Evolutionary conservation across 2,329 filamentous ascomycete genomes (phyloP), one percentile per base, ranked within the genome.

Genomic region (Spiromastix sp.): DNA sequence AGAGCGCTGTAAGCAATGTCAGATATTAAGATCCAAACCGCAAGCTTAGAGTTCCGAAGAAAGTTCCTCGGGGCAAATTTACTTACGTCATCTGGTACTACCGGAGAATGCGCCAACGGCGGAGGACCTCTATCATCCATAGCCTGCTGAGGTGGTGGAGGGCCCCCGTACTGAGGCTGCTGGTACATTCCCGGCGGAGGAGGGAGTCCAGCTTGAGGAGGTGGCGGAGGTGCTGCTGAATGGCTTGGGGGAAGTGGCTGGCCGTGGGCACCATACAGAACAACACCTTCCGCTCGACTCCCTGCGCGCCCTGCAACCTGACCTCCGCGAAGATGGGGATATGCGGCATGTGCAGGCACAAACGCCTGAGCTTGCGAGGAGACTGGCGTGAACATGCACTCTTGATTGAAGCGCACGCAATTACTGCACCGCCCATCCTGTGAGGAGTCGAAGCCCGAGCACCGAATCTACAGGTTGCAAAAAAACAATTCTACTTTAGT

Each of bases 301-400:
- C 55, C 55, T 34, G 49, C 47, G 27, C 57, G 56, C 20, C 45
- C 50, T 25, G 46, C 53, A 22, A 40, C 48, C 39, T 52, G 53
- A 20, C 42, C 37, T 43, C 66, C 66, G 37, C 68, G 63, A 50
- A 72, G 53, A 48, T 69, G 62, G 11, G 71, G 70, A 43, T 72
- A 81, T 39, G 78, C 74, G 5, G 79, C 77, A 52, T 82, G 77
- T 7, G 78, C 79, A 5, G 79, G 79, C 21, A 84, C 79, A 50
- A 84, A 84, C 8, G 80, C 79, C 55, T 82, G 79, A 3, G 42
- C 36, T 59, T 83, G 79, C 8, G 78, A 79, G 3, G 77, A 82
- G 16, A 85, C 79, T 2, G 80, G 79, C 1, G 79, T 83, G 58
- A 85, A 85, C 58, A 85, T 75, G 60, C 80, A 85, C 53, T 82